Base-by-base conservation (phyloP, 768 basidiomycete genomes). In the Kwoniella sp. region DNA sequence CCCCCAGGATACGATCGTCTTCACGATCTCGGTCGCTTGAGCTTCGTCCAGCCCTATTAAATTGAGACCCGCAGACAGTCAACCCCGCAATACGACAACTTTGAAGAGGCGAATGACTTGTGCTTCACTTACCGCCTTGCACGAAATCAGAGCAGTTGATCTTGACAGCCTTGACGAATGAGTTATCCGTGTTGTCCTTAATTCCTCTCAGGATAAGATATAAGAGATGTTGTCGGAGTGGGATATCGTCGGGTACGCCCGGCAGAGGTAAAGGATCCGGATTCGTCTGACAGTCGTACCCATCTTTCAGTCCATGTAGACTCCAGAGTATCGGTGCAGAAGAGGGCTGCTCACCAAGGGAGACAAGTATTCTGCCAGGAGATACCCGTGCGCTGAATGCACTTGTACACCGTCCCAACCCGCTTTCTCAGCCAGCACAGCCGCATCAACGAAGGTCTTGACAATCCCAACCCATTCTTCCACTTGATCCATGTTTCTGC, bases 331-430 rank as follows among this genome's bases (percentile, higher is more conserved):
- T 10, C 7, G 19, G 57, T 3, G 15, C 27, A 27, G 26, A 37
- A n/a, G 33, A 15, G n/a, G n/a, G n/a, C 6, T 26, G 66, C 70
- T 47, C 48, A 77, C 75, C 17, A 70, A 55, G 15, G 75, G 73
- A 1, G 75, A 77, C 12, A 77, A 52, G 55, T 71, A 77, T 46
- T 69, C 69, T 3, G 75, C 75, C 50, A 77, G 30, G 19, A 77
- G 56, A 55, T 77, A 77, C 10, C 75, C 75, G 69, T 77, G 75
- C 0, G 75, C 75, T 1, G 72, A 71, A 76, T 96, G 94, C 10
- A 97, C 65, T 72, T 96, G 86, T 2, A 95, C 81, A 0, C 94
- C 93, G 66, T 95, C 90, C 76, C 92, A 94, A 0, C 90, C 91
- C 44, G 88, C 81, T 57, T 84, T 76, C 19, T 83, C 77, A 9